Evolutionary conservation across 495 filamentous ascomycete species (phyloP).

Genomic region (Chlorociboria aeruginascens): DNA sequence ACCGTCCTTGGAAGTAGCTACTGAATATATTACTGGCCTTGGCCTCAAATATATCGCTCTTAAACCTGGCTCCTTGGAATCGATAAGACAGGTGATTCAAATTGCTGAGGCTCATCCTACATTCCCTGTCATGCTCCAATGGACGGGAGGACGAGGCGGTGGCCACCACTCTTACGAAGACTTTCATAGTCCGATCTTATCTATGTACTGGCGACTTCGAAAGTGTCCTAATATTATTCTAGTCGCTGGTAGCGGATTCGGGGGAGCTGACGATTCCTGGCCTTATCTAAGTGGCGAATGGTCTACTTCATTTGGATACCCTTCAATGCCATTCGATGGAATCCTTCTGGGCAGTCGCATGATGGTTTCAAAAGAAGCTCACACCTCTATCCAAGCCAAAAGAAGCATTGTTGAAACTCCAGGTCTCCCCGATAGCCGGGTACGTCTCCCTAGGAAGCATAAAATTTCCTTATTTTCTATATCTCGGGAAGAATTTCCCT

Average conservation of each 20-base stretch:
- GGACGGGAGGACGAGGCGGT: constrained; percentile 86
- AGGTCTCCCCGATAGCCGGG: constrained; percentile 57
- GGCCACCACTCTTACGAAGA: constrained; percentile 92
- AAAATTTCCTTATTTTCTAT: too few relatives aligned
- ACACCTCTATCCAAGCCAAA: constrained; percentile 82
- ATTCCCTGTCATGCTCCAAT: constrained; percentile 82
- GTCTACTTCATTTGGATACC: constrained; percentile 70
- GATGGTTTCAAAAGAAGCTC: constrained; percentile 87
- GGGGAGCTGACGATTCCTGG: constrained; percentile 76
- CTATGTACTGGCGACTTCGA: constrained; percentile 73
- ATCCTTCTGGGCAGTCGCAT: constrained; percentile 78
- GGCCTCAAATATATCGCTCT: constrained; percentile 87
- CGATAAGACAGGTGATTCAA: constrained; percentile 76
- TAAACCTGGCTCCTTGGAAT: constrained; percentile 83
- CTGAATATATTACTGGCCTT: constrained; percentile 82
- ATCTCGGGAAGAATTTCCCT: too few relatives aligned
- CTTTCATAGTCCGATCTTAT: constrained; percentile 78
- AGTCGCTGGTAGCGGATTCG: constrained; percentile 82
- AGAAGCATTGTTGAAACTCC: constrained; percentile 83
- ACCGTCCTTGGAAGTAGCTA: constrained; percentile 82
- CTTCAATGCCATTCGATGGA: constrained; percentile 86
- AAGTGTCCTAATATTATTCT: constrained; percentile 72
- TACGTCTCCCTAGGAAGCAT: background rate
- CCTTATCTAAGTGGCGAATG: constrained; percentile 80
- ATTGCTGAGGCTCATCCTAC: constrained; percentile 79